Percentiles rank a stretch among this genome's conserved stretches.
These are phyloP conservation scores for maize (Zea mays) DNA, from an alignment of 176 grass and related monocot species.

Conservation along the genomic window DNA sequence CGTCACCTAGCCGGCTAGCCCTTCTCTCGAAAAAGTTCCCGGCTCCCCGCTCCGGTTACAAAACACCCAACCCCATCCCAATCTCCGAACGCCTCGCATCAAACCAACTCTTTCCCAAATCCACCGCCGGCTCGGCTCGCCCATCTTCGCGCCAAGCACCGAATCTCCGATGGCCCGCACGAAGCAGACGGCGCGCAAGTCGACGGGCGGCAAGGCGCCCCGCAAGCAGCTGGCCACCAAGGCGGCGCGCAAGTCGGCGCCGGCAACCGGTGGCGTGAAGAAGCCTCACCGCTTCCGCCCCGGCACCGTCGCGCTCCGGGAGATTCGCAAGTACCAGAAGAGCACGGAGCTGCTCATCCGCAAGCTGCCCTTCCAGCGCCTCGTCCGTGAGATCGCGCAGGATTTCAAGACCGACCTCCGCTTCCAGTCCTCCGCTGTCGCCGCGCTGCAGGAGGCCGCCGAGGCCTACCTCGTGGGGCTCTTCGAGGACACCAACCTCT, in stretches of 20 bases:
- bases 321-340: constrained; percentile 95
- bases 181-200: constrained; percentile 78
- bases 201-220: constrained; percentile 72
- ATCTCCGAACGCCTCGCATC: too few relatives aligned
- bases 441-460: constrained; percentile 75
- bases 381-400: constrained; percentile 74
- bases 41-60: too few relatives aligned
- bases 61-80: too few relatives aligned
- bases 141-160: neutral
- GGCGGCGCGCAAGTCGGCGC: constrained; percentile 72
- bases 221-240: constrained; percentile 80
- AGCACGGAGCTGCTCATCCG: constrained; percentile 86
- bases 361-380: constrained; percentile 78
- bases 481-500: constrained; percentile 92
- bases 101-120: too few relatives aligned
- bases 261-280: constrained; percentile 71
- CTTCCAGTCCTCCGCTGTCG: constrained; percentile 70
- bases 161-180: constrained; percentile 52
- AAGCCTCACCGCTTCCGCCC: constrained; percentile 83
- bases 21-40: too few relatives aligned
- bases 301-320: constrained; percentile 58
- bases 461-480: constrained; percentile 80
- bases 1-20: too few relatives aligned
- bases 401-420: constrained; percentile 83
- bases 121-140: too few relatives aligned